Evolutionary conservation across 169 alveolate genomes (phyloP), one percentile per base, ranked within the genome.

Genomic region (Plasmodium knowlesi): DNA sequence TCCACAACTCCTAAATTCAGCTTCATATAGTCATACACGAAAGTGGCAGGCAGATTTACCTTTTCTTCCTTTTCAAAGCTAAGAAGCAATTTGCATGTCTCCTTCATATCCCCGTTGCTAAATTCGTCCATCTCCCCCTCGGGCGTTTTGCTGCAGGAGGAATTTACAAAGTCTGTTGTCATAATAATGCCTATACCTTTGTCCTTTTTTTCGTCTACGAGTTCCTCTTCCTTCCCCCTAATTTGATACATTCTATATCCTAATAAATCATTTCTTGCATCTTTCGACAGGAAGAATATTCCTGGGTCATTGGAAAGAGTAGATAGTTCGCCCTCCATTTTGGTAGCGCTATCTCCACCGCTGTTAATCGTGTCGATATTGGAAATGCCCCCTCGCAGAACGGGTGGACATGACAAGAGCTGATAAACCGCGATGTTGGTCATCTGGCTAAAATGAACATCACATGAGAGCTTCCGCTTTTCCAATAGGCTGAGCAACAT

Each of bases 1-100:
- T 86, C 93, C 41, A 86, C 81, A 16, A 86, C 50, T 41, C 93
- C 93, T 76, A 86, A 86, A 30, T 86, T 86, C 41, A 86, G 83
- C 50, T 86, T 86, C n/a, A 86, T 74, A 53, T 54, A 86, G 53
- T 86, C 93, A 25, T 86, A 86, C 28, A 76, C 3, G 25, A 86
- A 86, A 5, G 70, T 50, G 43, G 39, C 41, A 22, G 81, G 46
- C 28, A 86, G 71, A 4, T 76, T 46, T 76, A 73, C 19, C 71
- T 74, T 86, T 86, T 86, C 93, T 76, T 73, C 86, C 34, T 73
- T 76, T 86, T 76, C 86, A 54, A 86, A 86, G 39, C 28, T 76
- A 54, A 50, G 32, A 8, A 86, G 72, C 25, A 86, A 16, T 76
- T 74, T 41, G 43, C 28, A 39, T 39, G 83, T n/a, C 22, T 46